These are phyloP conservation scores for Lippia alba DNA, from an alignment of 305 asterid species.

Conservation along the genomic window DNA sequence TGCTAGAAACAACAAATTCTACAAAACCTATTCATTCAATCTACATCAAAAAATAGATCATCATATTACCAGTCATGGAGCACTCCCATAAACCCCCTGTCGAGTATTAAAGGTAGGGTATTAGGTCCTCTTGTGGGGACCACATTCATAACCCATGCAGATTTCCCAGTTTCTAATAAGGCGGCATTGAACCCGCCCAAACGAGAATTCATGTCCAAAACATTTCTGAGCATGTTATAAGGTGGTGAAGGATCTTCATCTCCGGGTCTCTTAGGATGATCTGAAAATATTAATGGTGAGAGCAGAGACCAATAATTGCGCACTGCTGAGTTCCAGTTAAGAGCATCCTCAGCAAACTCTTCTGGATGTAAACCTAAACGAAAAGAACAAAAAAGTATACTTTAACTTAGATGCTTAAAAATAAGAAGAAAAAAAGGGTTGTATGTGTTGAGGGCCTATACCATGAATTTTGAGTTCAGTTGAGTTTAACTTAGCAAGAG, in stretches of 20 bases:
- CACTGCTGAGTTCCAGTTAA: constrained; percentile 80
- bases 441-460: constrained; percentile 37
- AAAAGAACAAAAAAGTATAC: constrained; percentile 24
- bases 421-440: not conserved
- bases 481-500: constrained; percentile 64
- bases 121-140: constrained; percentile 79
- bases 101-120: constrained; percentile 79
- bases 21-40: too few relatives aligned
- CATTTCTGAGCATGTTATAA: constrained; percentile 98
- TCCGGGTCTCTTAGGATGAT: constrained; percentile 99
- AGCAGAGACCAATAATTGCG: constrained; percentile 92
- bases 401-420: not conserved
- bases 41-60: too few relatives aligned
- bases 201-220: constrained; percentile 93
- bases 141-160: constrained; percentile 98
- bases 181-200: constrained; percentile 96
- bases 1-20: too few relatives aligned
- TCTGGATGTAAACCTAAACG: constrained; percentile 64
- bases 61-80: constrained; percentile 86
- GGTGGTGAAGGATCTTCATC: constrained; percentile 99
- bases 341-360: constrained; percentile 75
- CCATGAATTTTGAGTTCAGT: constrained; percentile 78
- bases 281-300: constrained; percentile 94
- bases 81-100: constrained; percentile 89
- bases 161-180: constrained; percentile 75